These are phyloP conservation scores for Cichorium intybus DNA, from an alignment of 140 eudicot genomes.

Conservation along the genomic window DNA sequence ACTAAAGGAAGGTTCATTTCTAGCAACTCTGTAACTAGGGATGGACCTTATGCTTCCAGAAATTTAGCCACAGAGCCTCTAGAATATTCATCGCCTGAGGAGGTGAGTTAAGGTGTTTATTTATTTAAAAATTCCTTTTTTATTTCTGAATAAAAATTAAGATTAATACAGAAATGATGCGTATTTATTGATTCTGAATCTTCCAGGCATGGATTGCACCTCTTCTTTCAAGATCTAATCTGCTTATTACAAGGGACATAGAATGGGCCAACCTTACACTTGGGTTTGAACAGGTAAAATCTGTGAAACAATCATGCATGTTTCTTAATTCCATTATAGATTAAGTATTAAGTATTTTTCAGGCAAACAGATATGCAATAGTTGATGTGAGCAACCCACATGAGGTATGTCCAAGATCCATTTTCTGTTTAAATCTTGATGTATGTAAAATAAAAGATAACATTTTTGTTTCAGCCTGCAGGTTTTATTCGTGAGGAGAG, in stretches of 20 bases:
- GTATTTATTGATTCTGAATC: conserved; percentile 21
- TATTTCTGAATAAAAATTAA: no score
- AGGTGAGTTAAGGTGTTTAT: conserved; percentile 42
- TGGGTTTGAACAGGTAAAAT: conserved; percentile 91
- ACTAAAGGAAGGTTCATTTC: conserved; percentile 32
- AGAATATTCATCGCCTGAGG: conserved; percentile 56
- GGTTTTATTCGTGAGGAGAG: conserved; percentile 94
- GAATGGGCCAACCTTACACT: conserved; percentile 95
- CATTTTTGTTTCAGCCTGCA: conserved; percentile 67
- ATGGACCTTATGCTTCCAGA: conserved; percentile 37
- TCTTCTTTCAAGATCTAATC: conserved; percentile 90
- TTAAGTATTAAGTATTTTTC: not conserved
- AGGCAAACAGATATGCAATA: conserved; percentile 85
- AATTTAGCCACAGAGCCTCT: conserved; percentile 48
- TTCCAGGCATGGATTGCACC: conserved; percentile 72
- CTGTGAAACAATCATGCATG: not conserved
- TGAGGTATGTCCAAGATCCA: conserved; percentile 46
- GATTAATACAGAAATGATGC: not conserved
- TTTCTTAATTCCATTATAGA: not conserved
- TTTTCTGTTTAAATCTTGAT: conserved; percentile 4
- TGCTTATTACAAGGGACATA: conserved; percentile 95
- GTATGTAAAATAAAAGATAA: not conserved
- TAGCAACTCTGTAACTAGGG: conserved; percentile 24
- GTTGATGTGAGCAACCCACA: conserved; percentile 86
- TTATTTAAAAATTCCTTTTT: not conserved